Evolutionary conservation across 106 monocot genomes (phyloP), one percentile per base, ranked within the genome.

Genomic region (Allium cepa): DNA sequence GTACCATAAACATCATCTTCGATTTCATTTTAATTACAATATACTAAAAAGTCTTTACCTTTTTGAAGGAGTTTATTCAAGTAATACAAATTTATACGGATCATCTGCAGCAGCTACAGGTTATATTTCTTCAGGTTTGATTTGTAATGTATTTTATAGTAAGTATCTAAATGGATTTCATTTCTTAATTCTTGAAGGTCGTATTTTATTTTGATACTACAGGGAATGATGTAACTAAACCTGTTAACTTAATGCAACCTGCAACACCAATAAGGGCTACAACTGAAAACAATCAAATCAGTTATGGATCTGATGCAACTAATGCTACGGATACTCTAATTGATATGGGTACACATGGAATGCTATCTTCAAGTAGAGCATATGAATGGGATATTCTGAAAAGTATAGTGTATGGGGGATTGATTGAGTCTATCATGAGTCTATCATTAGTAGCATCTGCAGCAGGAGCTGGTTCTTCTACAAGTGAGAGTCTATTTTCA

Each of bases 361-460:
- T 14, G 2, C 13, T 5, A 67, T 69, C 63, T 53, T 2, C 71
- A 66, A 56, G 58, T 69, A 64, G 71, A 73, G 69, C 16, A 3
- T 62, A 26, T 17, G 70, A 87, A 2, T 89, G 86, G 84, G 91
- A 92, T 72, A 62, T 92, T 14, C 74, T 97, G 47, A 97, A 97
- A 73, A 79, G 85, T 28, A 86, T 97, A 56, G 87, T 92, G 9
- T 97, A 92, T 69, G 96, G 96, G 9, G 88, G 92, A n/a, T 80
- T 97, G 50, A 64, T 83, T 36, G 92, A 97, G 84, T 78, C 84
- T 7, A 87, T 97, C 53, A 73, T 78, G 57, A 84, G 92, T 67
- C 82, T 97, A 57, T 36, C 68, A 72, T 70, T 97, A 45, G 67
- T 97, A 47, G 86, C 96, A 51, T 88, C 92, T 60, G 88, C 96